Evolutionary conservation across 1,284 basidiomycete species (phyloP), one percentile per base, ranked within the genome.

Genomic region (Tilletia indica): DNA sequence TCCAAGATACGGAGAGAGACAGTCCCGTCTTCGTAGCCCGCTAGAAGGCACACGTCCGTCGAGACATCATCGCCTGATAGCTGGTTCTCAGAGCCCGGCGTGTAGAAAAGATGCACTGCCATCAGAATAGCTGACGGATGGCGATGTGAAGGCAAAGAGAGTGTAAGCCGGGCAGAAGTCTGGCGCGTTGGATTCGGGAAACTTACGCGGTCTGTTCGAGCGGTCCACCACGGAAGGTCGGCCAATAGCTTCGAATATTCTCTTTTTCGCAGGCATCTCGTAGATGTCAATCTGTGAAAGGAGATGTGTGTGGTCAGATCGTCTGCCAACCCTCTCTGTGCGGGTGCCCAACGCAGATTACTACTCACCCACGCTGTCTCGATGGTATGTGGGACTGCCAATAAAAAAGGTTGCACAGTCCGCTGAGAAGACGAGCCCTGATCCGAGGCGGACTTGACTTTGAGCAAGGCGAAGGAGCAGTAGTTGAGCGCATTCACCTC

Each of bases 401-500:
- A 83, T 64, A 92, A 83, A 0, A 64, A 64, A 6, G 61, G 34
- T 4, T 25, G 61, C 6, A 64, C 36, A 54, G 42, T 70, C 58
- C 73, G 75, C 31, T 38, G n/a, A 39, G 36, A 19, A 4, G 31
- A 36, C 12, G 12, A 39, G 16, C 61, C 36, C 31, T 3, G 34
- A 16, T 45, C 42, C 42, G 42, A 45, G 67, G 75, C n/a, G 72
- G 68, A 70, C 6, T 75, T 68, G n/a, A 77, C 58, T 4, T 80
- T 81, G 39, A 88, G 78, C 0, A 91, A 80, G 3, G 90, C 89
- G 82, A 95, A 94, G 0, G 90, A 89, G 85, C 93, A 95, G 81
- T 92, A 96, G 83, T 95, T 96, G 74, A 96, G 87, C 1, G 93
- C 89, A 82, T 96, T 97, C 72, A 93, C 90, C 78, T 92, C 91